Evolutionary conservation across 352 stramenopile species (phyloP), one percentile per base, ranked within the genome.

Genomic region (Achlya hypogyna): DNA sequence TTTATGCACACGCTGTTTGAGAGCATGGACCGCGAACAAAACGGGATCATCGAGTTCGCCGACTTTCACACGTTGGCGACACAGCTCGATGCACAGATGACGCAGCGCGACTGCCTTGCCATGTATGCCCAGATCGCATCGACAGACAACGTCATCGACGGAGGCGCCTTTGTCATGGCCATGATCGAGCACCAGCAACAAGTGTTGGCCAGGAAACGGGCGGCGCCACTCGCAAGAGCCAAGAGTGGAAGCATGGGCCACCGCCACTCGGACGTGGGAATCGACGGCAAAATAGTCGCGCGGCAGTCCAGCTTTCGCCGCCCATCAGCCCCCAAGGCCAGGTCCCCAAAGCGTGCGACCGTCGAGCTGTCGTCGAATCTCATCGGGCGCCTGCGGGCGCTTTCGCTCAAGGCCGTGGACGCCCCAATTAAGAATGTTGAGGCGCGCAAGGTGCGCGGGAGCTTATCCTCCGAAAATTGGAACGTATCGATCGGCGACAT

Each of bases 81-180:
- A 18, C 74, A 81, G 29, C 60, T 91, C 0, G 83, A 91, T 63
- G 79, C 83, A 0, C 72, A 71, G 4, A 88, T 92, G 71, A 78
- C 86, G 23, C 77, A 81, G 23, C 79, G 80, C 4, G 79, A 92
- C 27, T 73, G 71, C 2, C 62, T 90, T 22, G 62, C 70, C 32
- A 69, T 90, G 27, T 90, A 90, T 62, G 87, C 86, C 54, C 73
- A 75, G 23, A 79, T 81, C 5, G 79, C 80, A 32, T 79, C 79
- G 5, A 79, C 88, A 18, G 80, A 92, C 60, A 76, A 89, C 27
- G 78, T 89, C n/a, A 87, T 90, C 32, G 84, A 89, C 59, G 87
- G 87, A 62, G 77, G 89, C 25, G 80, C 89, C 59, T 90, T 92
- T 51, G 78, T 88, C 20, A 72, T 88, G 27, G 76, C 86, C 10